Base-by-base conservation (phyloP, 345 rosid species). In the Rhodamnia argentea region DNA sequence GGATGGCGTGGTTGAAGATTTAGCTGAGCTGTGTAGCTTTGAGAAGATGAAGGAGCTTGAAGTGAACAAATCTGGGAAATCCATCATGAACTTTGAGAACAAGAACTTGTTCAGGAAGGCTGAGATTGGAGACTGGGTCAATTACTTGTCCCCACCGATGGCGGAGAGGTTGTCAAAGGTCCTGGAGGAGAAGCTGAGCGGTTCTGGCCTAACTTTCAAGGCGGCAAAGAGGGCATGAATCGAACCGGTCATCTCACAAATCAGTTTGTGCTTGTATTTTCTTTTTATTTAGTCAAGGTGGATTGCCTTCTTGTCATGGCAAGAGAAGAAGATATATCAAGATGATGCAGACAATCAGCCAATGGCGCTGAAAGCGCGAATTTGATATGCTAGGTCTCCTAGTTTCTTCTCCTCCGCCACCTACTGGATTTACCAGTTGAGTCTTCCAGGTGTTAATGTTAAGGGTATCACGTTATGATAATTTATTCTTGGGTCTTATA, bases 51-150 rank as follows among this genome's bases (percentile, higher is more conserved):
- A 87, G 82, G 89, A 90, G 70, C 50, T 83, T 37, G 90, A 85
- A 78, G 84, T 86, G 82, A 90, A 86, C 87, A 85, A 78, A 52
- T 60, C 52, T 10, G 88, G 88, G 20, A 84, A 52, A 55, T 32
- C 59, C 23, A 58, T 15, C 22, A 3, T 37, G n/a, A 82, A 16
- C 64, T 52, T 85, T 27, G 89, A 89, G 16, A 86, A 87, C 32
- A 86, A 82, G 40, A 22, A 15, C 10, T 83, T 51, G 55, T 89
- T 90, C 60, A 86, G 92, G 89, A 87, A 64, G 86, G 92, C 78
- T 23, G 86, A 87, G 86, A 88, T 84, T 22, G 90, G 92, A 12
- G 87, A 88, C n/a, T 83, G 90, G 86, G 86, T 58, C 47, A 60
- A 86, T 55, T 40, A 85, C 83, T 26, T 88, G 40, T 74, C 60